These are phyloP conservation scores for Hemerocallis citrina DNA, from an alignment of 106 monocot genomes.

Conservation along the genomic window DNA sequence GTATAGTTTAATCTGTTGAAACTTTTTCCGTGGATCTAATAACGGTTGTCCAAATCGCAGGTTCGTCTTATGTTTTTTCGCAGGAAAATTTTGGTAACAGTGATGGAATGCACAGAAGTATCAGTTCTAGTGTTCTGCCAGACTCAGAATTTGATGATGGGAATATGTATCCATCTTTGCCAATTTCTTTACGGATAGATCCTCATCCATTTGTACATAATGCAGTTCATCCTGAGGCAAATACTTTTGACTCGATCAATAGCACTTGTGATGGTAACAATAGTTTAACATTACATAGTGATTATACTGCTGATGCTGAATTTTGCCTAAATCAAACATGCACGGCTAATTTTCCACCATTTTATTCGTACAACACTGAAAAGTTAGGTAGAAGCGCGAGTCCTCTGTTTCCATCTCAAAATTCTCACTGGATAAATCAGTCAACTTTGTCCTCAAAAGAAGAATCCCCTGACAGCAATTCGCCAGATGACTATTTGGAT, in stretches of 20 bases:
- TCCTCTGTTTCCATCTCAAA: too few species aligned
- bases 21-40: neutral
- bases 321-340: neutral
- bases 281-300: neutral
- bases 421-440: neutral
- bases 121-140: neutral
- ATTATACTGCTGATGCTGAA: neutral
- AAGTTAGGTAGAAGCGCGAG: too few species aligned
- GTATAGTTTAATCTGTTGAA: neutral
- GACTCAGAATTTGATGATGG: neutral
- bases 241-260: neutral
- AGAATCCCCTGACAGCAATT: slow-evolving; percentile 7
- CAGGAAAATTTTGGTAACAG: neutral
- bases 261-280: slow-evolving; percentile 3
- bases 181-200: too few species aligned
- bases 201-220: too few species aligned
- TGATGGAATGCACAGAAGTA: neutral
- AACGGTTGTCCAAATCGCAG: neutral
- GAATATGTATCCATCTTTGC: too few species aligned
- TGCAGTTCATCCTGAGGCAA: too few species aligned
- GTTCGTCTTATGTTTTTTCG: neutral
- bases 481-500: slow-evolving; percentile 8
- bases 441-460: slow-evolving; percentile 6
- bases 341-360: neutral
- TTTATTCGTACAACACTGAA: neutral